Base-by-base conservation (phyloP, 2,329 filamentous ascomycete species). In the Sporothrix euskadiensis region DNA sequence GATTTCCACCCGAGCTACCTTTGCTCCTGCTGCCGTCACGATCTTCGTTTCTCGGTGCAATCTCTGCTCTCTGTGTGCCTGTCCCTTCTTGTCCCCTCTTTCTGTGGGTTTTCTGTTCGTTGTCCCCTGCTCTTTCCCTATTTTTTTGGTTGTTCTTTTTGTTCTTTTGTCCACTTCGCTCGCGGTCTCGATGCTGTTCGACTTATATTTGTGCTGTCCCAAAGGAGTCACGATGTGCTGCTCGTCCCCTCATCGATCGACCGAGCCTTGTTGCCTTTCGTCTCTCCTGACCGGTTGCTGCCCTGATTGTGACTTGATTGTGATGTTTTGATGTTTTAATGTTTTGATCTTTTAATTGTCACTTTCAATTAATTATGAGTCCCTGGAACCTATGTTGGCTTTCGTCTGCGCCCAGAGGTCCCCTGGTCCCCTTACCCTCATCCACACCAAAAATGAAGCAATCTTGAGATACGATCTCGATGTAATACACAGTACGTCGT, bases 101-200 rank as follows among this genome's bases (percentile, higher is more conserved):
- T 49, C 44, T 49, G 41, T 44, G 41, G 41, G 41, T 9, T 65
- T 12, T n/a, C 39, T 26, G 52, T 56, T 66, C 39, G 22, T 30
- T 30, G 10, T 47, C 61, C 39, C 61, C 14, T 54, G 52, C 22
- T 22, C 22, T 14, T 12, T 56, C 22, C 14, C 32, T 8, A 8
- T 35, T 35, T 35, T 35, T 26, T 26, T 26, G 26, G 26, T 26
- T 26, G 26, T 2, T 26, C 26, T 26, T 35, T 35, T 35, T 35
- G 30, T 59, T 44, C 61, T 47, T 66, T 66, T 66, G 61, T 66
- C 61, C 61, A 66, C 61, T 66, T 66, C 41, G 39, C n/a, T 47
- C 39, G 39, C 61, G 61, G 61, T 66, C 61, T 66, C 61, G 12
- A 44, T 65, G 39, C 39, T 10, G n/a, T 26, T 44, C n/a, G 32